Evolutionary conservation across 306 rosid species (phyloP), one percentile per base, ranked within the genome.

Genomic region (Begonia loranthoides): DNA sequence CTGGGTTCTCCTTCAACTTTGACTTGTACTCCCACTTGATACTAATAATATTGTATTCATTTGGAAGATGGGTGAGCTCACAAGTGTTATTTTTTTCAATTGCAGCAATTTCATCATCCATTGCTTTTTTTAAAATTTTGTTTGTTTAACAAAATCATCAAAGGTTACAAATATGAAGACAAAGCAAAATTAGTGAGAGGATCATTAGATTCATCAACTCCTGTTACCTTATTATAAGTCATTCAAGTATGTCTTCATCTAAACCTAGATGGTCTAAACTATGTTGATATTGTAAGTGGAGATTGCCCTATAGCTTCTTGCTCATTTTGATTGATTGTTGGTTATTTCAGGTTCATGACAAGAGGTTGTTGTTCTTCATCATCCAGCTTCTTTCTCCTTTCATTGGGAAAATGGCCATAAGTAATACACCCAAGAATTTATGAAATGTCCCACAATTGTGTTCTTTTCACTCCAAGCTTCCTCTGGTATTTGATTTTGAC

Each of bases 241-340:
- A 58, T 58, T 33, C 54, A 58, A 14, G 63, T 5, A 6, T 45
- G 63, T 33, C 44, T 58, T 15, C 24, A 28, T 33, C 62, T 40
- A 9, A 9, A 14, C 11, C 49, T 48, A 5, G 3, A 17, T 48
- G 51, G 51, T 15, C 2, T 17, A 17, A 2, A 17, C 1, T 17
- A 9, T n/a, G 6, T 17, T 12, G 14, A 9, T 4, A 12, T 48
- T 48, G 17, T 48, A 12, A 2, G 51, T 12, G 51, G 14, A 12
- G 51, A 13, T 12, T 1, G 9, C 7, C 13, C 51, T 48, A 13
- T 9, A 10, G 14, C 51, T 48, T 12, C 17, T 48, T 4, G 17
- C 13, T 13, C 51, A 9, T 41, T 15, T 9, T 4, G 17, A 12
- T 48, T 36, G 21, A 28, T 24, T 33, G 9, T 14, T 16, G 16